These are phyloP conservation scores for Ogataea neopini DNA, from an alignment of 805 yeast species.

Conservation along the genomic window DNA sequence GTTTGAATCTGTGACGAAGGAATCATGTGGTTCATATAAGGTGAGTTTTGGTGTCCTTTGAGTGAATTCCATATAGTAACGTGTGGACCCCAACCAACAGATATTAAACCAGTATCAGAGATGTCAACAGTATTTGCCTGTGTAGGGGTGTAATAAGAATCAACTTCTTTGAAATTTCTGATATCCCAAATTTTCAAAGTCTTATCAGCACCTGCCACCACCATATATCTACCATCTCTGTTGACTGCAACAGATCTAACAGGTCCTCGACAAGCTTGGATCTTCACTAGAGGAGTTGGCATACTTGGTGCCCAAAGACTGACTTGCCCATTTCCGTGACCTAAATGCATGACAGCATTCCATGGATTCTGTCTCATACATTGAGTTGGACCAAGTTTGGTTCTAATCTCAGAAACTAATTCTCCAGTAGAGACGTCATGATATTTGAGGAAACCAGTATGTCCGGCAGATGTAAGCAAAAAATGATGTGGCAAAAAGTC, in stretches of 20 bases:
- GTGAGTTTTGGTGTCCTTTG: constrained; percentile 67
- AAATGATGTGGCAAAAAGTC: constrained; percentile 94
- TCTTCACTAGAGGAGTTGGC: constrained; percentile 80
- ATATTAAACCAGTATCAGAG: constrained; percentile 83
- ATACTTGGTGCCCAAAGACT: constrained; percentile 91
- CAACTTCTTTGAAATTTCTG: constrained; percentile 75
- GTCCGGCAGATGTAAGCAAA: constrained; percentile 83
- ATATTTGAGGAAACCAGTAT: constrained; percentile 83
- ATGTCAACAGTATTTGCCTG: constrained; percentile 80
- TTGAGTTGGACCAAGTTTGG: constrained; percentile 88
- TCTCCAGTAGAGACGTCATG: constrained; percentile 95
- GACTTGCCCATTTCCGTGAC: constrained; percentile 91
- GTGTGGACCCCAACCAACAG: constrained; percentile 96
- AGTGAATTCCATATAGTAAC: constrained; percentile 88
- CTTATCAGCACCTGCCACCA: constrained; percentile 85
- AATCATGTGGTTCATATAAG: constrained; percentile 88
- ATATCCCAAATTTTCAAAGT: constrained; percentile 91
- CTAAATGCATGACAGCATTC: constrained; percentile 93
- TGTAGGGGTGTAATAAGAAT: constrained; percentile 72
- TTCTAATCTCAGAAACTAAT: constrained; percentile 77
- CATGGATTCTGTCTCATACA: constrained; percentile 90
- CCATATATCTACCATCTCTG: constrained; percentile 93
- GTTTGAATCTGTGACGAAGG: constrained; percentile 75
- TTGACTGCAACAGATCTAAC: constrained; percentile 82
- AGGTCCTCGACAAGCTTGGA: constrained; percentile 84